Conservation (phyloP, 2,329 filamentous ascomycete genomes). For the Clarireedia monteithiana region DNA sequence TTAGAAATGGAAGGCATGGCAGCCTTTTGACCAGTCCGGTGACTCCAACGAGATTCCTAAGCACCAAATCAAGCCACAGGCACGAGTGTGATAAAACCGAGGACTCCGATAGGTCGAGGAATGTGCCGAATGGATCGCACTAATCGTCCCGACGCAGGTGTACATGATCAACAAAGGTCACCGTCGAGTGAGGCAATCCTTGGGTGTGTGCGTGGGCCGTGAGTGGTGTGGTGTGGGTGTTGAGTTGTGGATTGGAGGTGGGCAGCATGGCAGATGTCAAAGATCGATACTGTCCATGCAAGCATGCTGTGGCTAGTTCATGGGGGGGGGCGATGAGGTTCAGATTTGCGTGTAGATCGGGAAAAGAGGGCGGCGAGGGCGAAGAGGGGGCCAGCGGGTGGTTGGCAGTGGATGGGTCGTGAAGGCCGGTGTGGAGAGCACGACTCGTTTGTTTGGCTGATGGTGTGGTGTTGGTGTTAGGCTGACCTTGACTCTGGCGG, state of each 20-base stretch:
- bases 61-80: not conserved
- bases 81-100: not conserved
- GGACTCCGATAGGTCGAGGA: not conserved
- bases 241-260: too few species aligned
- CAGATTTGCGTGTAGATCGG: too few species aligned
- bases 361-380: too few species aligned
- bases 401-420: not conserved
- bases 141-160: conserved; percentile 1
- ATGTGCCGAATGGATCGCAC: not conserved
- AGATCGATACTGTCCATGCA: too few species aligned
- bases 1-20: not conserved
- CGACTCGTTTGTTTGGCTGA: too few species aligned
- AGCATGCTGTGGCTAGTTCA: too few species aligned
- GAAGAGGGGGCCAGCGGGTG: not conserved
- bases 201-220: not conserved
- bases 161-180: conserved; percentile 3
- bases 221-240: too few species aligned
- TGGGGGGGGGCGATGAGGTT: too few species aligned
- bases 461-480: too few species aligned
- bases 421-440: too few species aligned
- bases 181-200: not conserved
- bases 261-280: too few species aligned
- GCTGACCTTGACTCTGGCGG: not conserved
- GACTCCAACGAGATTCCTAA: not conserved
- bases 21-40: conserved; percentile 1